These are phyloP conservation scores for Micractinium sp. DNA, from an alignment of 139 green algal genomes.

Conservation along the genomic window DNA sequence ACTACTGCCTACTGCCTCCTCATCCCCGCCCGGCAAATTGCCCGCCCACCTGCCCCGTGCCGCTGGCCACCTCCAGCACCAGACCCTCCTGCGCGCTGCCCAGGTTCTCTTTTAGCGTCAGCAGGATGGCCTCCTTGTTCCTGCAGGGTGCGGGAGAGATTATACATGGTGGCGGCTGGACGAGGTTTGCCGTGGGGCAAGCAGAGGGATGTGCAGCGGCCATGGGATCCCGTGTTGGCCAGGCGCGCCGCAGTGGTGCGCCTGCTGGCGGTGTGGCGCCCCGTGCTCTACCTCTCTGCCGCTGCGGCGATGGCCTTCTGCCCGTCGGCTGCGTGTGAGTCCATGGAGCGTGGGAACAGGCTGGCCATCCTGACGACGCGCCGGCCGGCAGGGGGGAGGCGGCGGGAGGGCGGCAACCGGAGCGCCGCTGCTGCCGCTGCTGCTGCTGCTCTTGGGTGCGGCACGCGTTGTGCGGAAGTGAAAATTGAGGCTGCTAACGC, in stretches of 20 bases:
- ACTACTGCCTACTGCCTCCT: too few species aligned
- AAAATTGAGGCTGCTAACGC: too few species aligned
- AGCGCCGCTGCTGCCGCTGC: too few species aligned
- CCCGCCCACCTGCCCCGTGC: constrained; percentile 9
- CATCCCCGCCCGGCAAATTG: neutral
- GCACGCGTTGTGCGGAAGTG: too few species aligned
- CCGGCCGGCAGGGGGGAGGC: neutral
- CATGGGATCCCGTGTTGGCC: neutral
- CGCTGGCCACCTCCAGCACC: constrained; percentile 29
- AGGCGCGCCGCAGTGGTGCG: neutral
- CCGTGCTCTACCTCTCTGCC: constrained; percentile 5
- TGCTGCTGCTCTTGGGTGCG: too few species aligned
- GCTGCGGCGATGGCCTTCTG: neutral
- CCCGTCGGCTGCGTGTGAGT: constrained; percentile 5
- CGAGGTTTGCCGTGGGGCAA: neutral
- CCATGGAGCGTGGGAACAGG: neutral
- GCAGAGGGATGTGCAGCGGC: neutral
- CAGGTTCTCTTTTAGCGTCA: neutral
- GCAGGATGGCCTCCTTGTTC: constrained; percentile 44
- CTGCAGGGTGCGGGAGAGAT: neutral
- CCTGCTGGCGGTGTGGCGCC: neutral
- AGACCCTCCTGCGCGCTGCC: neutral
- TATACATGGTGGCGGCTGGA: neutral
- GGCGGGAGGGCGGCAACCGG: neutral
- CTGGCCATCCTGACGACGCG: neutral